phyloP scores from a whole-genome alignment of 2,329 filamentous ascomycete species.

The Rhexocercosporidium sp. region DNA sequence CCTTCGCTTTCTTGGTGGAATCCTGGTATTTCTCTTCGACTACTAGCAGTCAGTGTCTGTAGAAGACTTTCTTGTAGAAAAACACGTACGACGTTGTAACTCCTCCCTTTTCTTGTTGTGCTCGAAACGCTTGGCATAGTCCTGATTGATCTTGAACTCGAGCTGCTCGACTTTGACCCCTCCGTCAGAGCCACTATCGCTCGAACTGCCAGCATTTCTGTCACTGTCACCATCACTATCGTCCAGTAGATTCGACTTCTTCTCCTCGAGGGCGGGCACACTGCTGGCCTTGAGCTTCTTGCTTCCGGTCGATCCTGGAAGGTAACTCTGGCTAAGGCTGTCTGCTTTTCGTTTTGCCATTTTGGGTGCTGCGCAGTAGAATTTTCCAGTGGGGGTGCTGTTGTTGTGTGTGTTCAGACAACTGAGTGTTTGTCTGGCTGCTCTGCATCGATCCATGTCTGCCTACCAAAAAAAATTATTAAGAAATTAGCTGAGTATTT shows the following conservation, averaged over 20 bases:
- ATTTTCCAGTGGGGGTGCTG: background rate
- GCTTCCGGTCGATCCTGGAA: constrained; percentile 23
- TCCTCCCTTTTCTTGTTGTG: constrained; percentile 98
- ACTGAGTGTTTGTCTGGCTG: background rate
- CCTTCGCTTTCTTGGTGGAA: constrained; percentile 48
- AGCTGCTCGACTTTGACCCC: constrained; percentile 44
- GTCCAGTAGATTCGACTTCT: constrained; percentile 50
- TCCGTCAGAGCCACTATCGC: constrained; percentile 42
- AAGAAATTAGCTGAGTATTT: background rate
- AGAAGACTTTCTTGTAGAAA: background rate
- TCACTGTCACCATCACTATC: constrained; percentile 48
- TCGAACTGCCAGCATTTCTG: constrained; percentile 35
- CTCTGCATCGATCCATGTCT: no score
- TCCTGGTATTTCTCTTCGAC: constrained; percentile 84
- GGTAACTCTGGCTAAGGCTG: constrained; percentile 28
- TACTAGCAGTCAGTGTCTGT: constrained; percentile 44
- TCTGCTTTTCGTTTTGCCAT: constrained; percentile 45
- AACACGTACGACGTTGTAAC: constrained; percentile 66
- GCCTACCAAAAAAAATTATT: no score
- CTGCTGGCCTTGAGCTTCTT: constrained; percentile 40
- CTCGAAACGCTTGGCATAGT: constrained; percentile 88
- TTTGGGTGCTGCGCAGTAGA: constrained; percentile 18
- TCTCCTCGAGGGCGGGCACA: constrained; percentile 16
- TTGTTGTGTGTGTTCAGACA: background rate
- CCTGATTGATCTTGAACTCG: constrained; percentile 82